These are phyloP conservation scores for Mycena floridula DNA, from an alignment of 768 basidiomycete species.

Conservation along the genomic window DNA sequence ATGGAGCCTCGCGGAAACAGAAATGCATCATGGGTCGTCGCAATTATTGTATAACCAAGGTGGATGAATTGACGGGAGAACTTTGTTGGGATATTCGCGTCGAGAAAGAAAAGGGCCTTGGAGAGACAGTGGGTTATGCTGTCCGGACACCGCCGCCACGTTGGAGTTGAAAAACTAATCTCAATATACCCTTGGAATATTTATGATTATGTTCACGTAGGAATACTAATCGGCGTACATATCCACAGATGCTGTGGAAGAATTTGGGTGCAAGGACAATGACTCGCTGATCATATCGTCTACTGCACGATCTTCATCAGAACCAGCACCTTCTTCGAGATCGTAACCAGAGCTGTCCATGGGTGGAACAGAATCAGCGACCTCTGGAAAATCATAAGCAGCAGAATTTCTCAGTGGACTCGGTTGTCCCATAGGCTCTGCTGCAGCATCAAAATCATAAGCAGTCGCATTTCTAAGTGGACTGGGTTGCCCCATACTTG, in stretches of 20 bases:
- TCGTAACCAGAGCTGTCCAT: not conserved
- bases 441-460: conserved; percentile 16
- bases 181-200: not conserved
- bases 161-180: conserved; percentile 20
- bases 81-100: conserved; percentile 80
- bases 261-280: not conserved
- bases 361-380: not conserved
- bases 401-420: not conserved
- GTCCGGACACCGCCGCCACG: conserved; percentile 37
- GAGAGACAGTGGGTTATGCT: conserved; percentile 70
- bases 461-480: conserved; percentile 16
- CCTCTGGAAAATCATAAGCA: not conserved
- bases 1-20: conserved; percentile 69
- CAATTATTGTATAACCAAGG: conserved; percentile 78
- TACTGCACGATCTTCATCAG: not conserved
- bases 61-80: conserved; percentile 52
- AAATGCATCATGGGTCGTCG: conserved; percentile 83
- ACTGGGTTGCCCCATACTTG: conserved; percentile 12
- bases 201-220: not conserved
- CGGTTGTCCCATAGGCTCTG: conserved; percentile 1
- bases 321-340: conserved; percentile 4
- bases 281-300: not conserved
- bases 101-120: conserved; percentile 78
- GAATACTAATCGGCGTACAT: too few relatives aligned
- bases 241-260: too few relatives aligned